Evolutionary conservation across 139 green algal genomes (phyloP), one percentile per base, ranked within the genome.

Genomic region (Picochlorum sp.): DNA sequence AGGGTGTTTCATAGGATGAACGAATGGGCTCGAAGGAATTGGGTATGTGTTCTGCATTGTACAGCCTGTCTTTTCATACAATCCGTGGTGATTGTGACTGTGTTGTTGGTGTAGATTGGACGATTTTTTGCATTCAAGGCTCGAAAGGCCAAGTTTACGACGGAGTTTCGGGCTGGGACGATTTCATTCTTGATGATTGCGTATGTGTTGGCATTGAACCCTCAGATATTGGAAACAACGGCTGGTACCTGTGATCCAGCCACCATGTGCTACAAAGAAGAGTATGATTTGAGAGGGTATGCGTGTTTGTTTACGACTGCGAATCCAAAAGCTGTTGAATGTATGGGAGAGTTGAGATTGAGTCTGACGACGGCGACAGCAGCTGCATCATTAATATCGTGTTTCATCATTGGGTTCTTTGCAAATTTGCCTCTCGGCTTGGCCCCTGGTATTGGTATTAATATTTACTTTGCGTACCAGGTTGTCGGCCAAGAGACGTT

Each of bases 141-240:
- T 47, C 57, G 85, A 28, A 72, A 67, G 21, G 72, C 81, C 4
- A 79, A 52, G 14, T 71, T 91, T 49, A 83, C 59, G 4, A 83
- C 72, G 1, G 86, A 93, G 74, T 26, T 90, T 10, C 62, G 79
- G 2, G 85, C 83, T 3, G 86, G 86, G 11, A 70, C 72, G 13
- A 81, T 90, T 26, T 90, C 85, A n/a, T 93, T 93, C 61, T 76
- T 93, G 6, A 92, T 87, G 45, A 73, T 82, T 69, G 65, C 77
- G 4, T 92, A 92, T 72, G 88, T 91, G 21, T 65, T 93, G 45
- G 74, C 81, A 1, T 81, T 93, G 6, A 92, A 92, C 59, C 73
- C 79, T 4, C 50, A 61, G 14, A 88, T 92, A 50, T 68, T 92
- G 32, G 57, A 49, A 14, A 74, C 83, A 20, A 85, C 84, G 0